Evolutionary conservation across 2,329 filamentous ascomycete genomes (phyloP), one percentile per base, ranked within the genome.

Genomic region (Fusarium cicatricum): DNA sequence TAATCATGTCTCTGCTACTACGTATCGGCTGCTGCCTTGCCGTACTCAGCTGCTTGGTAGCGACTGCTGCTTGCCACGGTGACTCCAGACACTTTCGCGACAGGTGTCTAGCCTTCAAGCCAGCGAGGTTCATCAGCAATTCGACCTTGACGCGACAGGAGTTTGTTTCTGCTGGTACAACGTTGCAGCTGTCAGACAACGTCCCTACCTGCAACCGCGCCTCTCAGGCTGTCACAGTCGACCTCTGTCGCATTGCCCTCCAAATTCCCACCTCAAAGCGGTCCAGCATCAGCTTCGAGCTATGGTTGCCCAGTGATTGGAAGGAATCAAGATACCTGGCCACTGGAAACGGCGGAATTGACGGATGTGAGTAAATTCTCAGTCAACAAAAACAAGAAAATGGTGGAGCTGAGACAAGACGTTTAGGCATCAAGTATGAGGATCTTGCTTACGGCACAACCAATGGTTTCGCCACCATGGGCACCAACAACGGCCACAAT

Each of bases 401-500:
- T n/a, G n/a, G n/a, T n/a, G n/a, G n/a, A n/a, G n/a, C n/a, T n/a
- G n/a, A n/a, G 10, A 56, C 2, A 1, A 2, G 11, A 15, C 3
- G 0, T 14, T 77, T 23, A 74, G 77, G 62, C 77, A 82, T 54
- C 70, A 53, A 78, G 77, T 56, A 67, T 76, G 26, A 77, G 71
- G 1, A 82, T n/a, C 41, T 64, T 5, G 34, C 16, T 0, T 64
- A 82, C 38, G 74, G 75, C 2, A 67, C 73, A 7, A 60, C 70
- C 0, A 68, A 76, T 14, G 78, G 78, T 0, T 82, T 82, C 47
- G 74, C 78, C 1, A 71, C 74, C 0, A 74, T 82, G 23, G 80
- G 78, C 2, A 76, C 80, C 2, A 82, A 82, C 52, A 80, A 79
- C 17, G 80, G 80, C 3, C 80, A 82, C 40, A 80, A 81, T 56